These are phyloP conservation scores for Nannochloropsis salina DNA, from an alignment of 108 stramenopile species.

Conservation along the genomic window DNA sequence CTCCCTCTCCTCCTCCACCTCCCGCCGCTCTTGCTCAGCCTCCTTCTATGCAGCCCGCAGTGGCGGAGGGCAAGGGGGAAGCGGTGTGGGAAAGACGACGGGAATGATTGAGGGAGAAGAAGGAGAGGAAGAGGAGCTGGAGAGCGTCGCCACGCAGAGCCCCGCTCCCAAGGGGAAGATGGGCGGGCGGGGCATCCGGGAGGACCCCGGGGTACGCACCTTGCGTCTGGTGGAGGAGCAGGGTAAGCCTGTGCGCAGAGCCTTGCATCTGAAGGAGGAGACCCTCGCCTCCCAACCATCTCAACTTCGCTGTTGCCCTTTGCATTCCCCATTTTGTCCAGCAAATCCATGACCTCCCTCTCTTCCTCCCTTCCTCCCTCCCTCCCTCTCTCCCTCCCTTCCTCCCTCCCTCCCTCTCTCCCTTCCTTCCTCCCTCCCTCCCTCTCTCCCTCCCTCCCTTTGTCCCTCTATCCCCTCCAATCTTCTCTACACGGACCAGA, in stretches of 20 bases:
- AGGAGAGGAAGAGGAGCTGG: slow-evolving; percentile 1
- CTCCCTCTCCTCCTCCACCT: not conserved
- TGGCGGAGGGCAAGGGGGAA: not conserved
- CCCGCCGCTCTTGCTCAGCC: not conserved
- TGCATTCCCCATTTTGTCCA: not conserved
- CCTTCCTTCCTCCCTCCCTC: not conserved
- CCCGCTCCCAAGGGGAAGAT: not conserved
- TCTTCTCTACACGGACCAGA: not conserved
- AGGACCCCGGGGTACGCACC: not conserved
- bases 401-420: not conserved
- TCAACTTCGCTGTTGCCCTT: not conserved
- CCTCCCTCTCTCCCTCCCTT: not conserved
- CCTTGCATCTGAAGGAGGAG: not conserved
- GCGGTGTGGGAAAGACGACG: not conserved
- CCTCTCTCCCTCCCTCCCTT: not conserved
- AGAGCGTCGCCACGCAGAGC: not conserved
- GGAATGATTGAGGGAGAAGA: not conserved
- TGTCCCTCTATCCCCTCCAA: not conserved
- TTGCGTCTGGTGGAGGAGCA: not conserved
- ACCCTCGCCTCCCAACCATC: not conserved
- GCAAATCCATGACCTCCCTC: not conserved
- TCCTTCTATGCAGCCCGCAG: not conserved
- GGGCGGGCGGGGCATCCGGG: not conserved
- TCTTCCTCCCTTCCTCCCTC: not conserved
- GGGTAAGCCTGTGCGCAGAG: not conserved